phyloP scores from a whole-genome alignment of 345 rosid species.

The Moricandia moricandioides region DNA sequence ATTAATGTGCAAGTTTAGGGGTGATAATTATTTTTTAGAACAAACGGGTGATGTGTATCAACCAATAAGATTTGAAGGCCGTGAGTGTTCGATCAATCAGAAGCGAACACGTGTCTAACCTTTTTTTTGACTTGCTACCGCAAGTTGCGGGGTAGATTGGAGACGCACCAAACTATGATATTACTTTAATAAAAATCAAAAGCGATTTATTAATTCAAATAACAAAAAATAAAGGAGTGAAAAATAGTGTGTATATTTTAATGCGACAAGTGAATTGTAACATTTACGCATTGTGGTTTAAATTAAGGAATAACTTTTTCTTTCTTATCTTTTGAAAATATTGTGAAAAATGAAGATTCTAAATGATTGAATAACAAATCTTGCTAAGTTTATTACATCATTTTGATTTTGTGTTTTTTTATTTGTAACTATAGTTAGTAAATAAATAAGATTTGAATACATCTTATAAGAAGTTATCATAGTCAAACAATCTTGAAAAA shows the following conservation, averaged over 20 bases:
- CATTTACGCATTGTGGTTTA: slow-evolving; percentile 28
- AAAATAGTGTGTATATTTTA: background rate
- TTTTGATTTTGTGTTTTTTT: too few relatives aligned
- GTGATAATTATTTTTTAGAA: slow-evolving; percentile 22
- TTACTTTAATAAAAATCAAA: slow-evolving; percentile 8
- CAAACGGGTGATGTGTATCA: slow-evolving; percentile 24
- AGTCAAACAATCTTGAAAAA: slow-evolving; percentile 20
- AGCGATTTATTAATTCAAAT: background rate
- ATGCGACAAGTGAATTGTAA: slow-evolving; percentile 26
- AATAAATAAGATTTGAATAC: slow-evolving; percentile 13
- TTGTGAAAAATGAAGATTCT: slow-evolving; percentile 13
- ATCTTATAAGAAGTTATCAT: background rate
- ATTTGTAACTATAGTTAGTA: background rate
- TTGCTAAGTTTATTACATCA: background rate
- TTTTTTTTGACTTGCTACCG: slow-evolving; percentile 24
- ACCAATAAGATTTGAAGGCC: slow-evolving; percentile 22
- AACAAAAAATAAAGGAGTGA: background rate
- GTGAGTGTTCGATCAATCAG: slow-evolving; percentile 2
- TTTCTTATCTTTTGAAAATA: slow-evolving; percentile 1
- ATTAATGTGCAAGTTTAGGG: slow-evolving; percentile 9
- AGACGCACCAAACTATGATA: slow-evolving; percentile 29
- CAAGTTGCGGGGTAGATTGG: slow-evolving; percentile 38
- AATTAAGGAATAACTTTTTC: background rate
- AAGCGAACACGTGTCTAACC: background rate
- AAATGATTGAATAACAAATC: background rate